A percentile compares a stretch with the other conserved stretches of the same genome.
These are phyloP conservation scores for Fulvia fulva DNA, from an alignment of 2,329 filamentous ascomycete species.

Conservation along the genomic window DNA sequence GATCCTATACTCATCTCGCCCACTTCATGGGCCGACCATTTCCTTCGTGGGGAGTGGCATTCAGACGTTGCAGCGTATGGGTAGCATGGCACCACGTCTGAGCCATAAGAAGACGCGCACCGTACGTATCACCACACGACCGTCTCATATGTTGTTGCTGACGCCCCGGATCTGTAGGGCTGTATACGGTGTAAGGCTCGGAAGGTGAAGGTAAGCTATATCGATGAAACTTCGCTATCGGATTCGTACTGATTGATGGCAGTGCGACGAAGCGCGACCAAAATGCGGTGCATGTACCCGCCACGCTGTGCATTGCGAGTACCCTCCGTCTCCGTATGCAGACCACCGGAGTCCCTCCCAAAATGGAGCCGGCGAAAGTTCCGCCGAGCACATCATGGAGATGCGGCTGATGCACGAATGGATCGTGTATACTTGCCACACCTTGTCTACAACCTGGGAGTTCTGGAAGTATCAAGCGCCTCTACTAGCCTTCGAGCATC, in stretches of 20 bases:
- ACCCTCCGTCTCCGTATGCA: slow-evolving; percentile 13
- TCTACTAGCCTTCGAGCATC: slow-evolving; percentile 21
- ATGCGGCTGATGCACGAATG: slow-evolving; percentile 18
- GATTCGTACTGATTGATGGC: not conserved
- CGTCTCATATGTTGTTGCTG: not conserved
- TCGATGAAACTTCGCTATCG: no score
- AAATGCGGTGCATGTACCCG: slow-evolving; percentile 21
- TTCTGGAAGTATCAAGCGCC: slow-evolving; percentile 26
- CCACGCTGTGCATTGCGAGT: slow-evolving; percentile 23
- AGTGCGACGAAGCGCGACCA: slow-evolving; percentile 23
- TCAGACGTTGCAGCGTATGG: not conserved
- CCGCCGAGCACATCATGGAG: slow-evolving; percentile 12
- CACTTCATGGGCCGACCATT: no score
- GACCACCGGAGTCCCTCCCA: slow-evolving; percentile 3
- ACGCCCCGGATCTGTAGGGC: slow-evolving; percentile 7
- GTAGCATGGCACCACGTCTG: slow-evolving; percentile 10
- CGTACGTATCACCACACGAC: not conserved
- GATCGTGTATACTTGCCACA: slow-evolving; percentile 14
- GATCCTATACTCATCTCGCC: no score
- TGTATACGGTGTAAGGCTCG: slow-evolving; percentile 22
- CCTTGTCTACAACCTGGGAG: slow-evolving; percentile 15
- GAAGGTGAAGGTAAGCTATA: slow-evolving; percentile 17
- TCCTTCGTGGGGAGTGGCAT: no score
- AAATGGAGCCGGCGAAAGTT: not conserved
- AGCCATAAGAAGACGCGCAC: slow-evolving; percentile 18